Evolutionary conservation across 257 asterid species (phyloP).

Genomic region (Solanum clarkiae): DNA sequence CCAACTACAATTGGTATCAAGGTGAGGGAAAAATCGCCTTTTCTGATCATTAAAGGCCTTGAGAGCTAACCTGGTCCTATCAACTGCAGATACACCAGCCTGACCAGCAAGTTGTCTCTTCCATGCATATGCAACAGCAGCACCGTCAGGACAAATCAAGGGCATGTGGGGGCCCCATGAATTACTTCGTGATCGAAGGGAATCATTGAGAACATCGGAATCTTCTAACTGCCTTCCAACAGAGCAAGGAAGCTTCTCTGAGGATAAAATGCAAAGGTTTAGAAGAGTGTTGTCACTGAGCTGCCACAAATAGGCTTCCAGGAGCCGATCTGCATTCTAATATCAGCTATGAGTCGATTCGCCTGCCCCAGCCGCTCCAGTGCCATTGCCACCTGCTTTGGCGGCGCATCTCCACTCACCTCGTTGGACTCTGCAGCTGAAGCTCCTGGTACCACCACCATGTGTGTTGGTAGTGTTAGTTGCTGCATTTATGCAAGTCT

Average conservation of each 20-base stretch:
- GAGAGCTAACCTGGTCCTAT: conserved; percentile 95
- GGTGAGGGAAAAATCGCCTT: conserved; percentile 74
- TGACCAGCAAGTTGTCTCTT: conserved; percentile 99
- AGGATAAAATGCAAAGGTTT: conserved; percentile 51
- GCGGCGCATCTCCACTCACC: conserved; percentile 57
- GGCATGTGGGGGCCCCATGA: conserved; percentile 99
- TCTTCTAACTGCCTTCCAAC: conserved; percentile 87
- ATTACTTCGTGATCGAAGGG: conserved; percentile 84
- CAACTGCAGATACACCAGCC: conserved; percentile 99
- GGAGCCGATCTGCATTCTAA: conserved; percentile 85
- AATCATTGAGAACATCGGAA: conserved; percentile 78
- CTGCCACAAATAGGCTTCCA: conserved; percentile 62
- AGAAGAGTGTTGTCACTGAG: conserved; percentile 52
- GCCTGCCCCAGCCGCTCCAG: conserved; percentile 83
- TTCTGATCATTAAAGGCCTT: conserved; percentile 90
- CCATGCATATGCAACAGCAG: conserved; percentile 98
- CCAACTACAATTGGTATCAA: conserved; percentile 38
- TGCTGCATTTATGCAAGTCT: conserved; percentile 26
- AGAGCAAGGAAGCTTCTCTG: conserved; percentile 47
- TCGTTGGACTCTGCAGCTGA: background rate
- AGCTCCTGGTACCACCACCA: conserved; percentile 10
- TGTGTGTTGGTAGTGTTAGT: conserved; percentile 22
- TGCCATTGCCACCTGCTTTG: conserved; percentile 94
- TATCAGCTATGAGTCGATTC: conserved; percentile 81
- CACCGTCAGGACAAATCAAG: conserved; percentile 95